Percentiles rank a stretch among this genome's conserved stretches.
Conservation (phyloP, 2,329 filamentous ascomycete species). For the Colletotrichum cordylinicola region DNA sequence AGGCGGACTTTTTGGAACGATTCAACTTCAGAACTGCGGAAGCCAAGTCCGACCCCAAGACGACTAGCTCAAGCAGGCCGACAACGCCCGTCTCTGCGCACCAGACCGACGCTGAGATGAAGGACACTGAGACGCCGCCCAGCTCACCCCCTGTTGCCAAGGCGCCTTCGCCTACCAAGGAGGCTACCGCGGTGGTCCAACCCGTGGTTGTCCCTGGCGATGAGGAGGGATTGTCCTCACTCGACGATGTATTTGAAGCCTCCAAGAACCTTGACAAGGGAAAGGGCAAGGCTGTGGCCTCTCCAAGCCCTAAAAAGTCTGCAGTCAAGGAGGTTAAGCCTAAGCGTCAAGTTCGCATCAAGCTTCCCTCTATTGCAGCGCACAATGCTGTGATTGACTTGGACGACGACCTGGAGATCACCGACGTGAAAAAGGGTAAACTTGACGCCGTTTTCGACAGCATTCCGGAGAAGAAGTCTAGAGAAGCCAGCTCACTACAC, state of each 20-base stretch:
- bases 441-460: slow-evolving; percentile 73
- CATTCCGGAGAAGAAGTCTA: slow-evolving; percentile 65
- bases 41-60: slow-evolving; percentile 35
- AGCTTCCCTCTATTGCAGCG: slow-evolving; percentile 45
- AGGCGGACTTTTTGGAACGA: slow-evolving; percentile 79
- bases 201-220: slow-evolving; percentile 17
- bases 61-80: slow-evolving; percentile 62
- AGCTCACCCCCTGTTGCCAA: slow-evolving; percentile 66
- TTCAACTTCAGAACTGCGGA: slow-evolving; percentile 72
- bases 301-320: neutral
- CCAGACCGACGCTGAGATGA: slow-evolving; percentile 58
- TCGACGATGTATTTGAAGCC: slow-evolving; percentile 39
- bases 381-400: slow-evolving; percentile 49
- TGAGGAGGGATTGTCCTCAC: slow-evolving; percentile 40
- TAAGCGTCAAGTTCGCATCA: slow-evolving; percentile 58
- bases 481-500: slow-evolving; percentile 68
- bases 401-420: slow-evolving; percentile 71
- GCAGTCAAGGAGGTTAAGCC: slow-evolving; percentile 33
- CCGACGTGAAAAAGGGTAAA: slow-evolving; percentile 52
- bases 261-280: slow-evolving; percentile 55
- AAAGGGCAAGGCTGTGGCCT: slow-evolving; percentile 45
- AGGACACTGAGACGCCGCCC: slow-evolving; percentile 68
- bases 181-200: slow-evolving; percentile 14
- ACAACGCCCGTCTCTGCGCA: slow-evolving; percentile 48
- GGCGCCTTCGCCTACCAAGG: slow-evolving; percentile 28